A percentile compares a stretch with the other conserved stretches of the same genome.
phyloP scores from a whole-genome alignment of 148 eudicot species.

The Chenopodium berlandieri region DNA sequence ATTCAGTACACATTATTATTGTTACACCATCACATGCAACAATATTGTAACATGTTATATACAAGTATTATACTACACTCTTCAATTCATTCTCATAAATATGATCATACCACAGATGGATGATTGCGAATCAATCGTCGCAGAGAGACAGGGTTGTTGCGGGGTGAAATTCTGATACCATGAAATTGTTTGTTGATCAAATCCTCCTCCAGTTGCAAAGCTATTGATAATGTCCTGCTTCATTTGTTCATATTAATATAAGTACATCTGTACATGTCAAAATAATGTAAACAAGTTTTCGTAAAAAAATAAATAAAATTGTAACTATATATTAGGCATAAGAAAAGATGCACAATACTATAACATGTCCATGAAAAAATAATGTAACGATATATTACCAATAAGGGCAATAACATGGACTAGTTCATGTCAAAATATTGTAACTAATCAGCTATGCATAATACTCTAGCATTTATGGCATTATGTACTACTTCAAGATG shows the following conservation, averaged over 20 bases:
- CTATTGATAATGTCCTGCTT: slow-evolving; percentile 49
- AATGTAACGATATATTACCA: too few species aligned
- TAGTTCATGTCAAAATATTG: too few species aligned
- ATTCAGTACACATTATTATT: not conserved
- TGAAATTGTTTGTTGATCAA: slow-evolving; percentile 24
- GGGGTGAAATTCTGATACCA: slow-evolving; percentile 47
- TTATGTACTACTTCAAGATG: not conserved
- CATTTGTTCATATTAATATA: not conserved
- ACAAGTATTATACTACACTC: not conserved
- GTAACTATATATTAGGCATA: not conserved
- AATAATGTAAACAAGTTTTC: too few species aligned
- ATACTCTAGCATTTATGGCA: too few species aligned
- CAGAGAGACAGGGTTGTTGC: slow-evolving; percentile 42
- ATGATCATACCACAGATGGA: slow-evolving; percentile 67
- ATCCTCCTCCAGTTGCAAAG: slow-evolving; percentile 36
- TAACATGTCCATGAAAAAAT: too few species aligned
- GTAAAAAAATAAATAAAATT: too few species aligned
- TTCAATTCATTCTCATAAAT: not conserved
- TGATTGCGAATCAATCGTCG: slow-evolving; percentile 70
- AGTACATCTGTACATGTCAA: not conserved
- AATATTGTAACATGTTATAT: not conserved
- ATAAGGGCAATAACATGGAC: too few species aligned
- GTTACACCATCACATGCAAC: not conserved
- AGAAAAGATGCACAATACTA: too few species aligned
- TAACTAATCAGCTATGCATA: too few species aligned